Conservation (phyloP, 768 basidiomycete genomes). For the Pulveroboletus sp. region DNA sequence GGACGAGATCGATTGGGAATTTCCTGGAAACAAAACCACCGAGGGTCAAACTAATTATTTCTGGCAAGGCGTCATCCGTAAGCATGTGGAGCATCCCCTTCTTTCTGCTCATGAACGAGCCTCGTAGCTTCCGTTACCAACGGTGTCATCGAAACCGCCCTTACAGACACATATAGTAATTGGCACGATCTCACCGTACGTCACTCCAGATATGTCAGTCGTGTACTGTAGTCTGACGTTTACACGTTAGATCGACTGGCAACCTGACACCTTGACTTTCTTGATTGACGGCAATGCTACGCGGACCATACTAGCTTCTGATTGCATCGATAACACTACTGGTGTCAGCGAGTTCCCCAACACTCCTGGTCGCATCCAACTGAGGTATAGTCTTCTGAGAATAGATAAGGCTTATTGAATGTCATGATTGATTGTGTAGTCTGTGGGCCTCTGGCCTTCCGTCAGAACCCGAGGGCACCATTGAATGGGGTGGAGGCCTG, state of each 20-base stretch:
- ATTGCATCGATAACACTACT: constrained; percentile 45
- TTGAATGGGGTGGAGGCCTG: constrained; percentile 79
- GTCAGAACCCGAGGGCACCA: constrained; percentile 56
- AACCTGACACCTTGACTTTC: constrained; percentile 60
- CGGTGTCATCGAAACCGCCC: constrained; percentile 43
- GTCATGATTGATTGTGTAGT: constrained; percentile 26
- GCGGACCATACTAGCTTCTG: constrained; percentile 59
- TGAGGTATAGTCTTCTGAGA: constrained; percentile 47
- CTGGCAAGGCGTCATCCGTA: constrained; percentile 70
- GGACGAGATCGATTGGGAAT: constrained; percentile 88
- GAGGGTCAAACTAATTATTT: constrained; percentile 77
- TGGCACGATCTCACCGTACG: constrained; percentile 76
- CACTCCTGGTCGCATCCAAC: constrained; percentile 76
- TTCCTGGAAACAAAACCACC: constrained; percentile 57
- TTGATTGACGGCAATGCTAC: constrained; percentile 66
- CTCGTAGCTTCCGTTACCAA: constrained; percentile 41
- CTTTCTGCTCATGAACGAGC: background rate
- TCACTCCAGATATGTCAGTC: background rate
- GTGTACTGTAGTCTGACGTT: background rate
- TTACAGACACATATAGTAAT: constrained; percentile 61
- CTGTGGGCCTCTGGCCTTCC: constrained; percentile 81
- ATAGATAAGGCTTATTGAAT: background rate
- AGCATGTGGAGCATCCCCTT: constrained; percentile 21
- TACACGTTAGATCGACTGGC: constrained; percentile 68
- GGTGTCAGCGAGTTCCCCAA: constrained; percentile 64